Base-by-base conservation (phyloP, 257 asterid species). In the Linaria vulgaris region DNA sequence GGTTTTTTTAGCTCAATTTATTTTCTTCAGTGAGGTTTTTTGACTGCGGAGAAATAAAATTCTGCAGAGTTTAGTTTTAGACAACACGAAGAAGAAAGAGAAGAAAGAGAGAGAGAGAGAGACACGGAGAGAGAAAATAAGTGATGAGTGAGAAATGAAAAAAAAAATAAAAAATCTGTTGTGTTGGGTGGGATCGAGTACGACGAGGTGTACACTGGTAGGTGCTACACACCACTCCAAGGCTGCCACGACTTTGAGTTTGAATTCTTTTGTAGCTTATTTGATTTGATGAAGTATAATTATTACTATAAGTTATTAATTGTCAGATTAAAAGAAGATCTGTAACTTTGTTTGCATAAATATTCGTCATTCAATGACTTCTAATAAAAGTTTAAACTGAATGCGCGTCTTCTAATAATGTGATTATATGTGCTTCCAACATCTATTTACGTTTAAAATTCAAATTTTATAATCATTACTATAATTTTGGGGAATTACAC, bases 21-120 rank as follows among this genome's bases (percentile, higher is more conserved):
- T 56, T 54, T 57, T 69, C 70, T 22, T 62, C 71, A 59, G 66
- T 45, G 62, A 54, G 66, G 67, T 55, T 24, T 27, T 59, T 30
- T 22, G 61, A 66, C 69, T 74, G 76, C 73, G 59, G 62, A 71
- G 66, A 48, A 63, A 67, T 69, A 59, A 68, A 56, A 44, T 67
- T 61, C 6, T 61, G 60, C 72, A 69, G 67, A 76, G 68, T 3
- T 30, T 6, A 30, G 69, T 59, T 77, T n/a, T n/a, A 53, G 86
- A 84, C 82, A 72, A 51, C 47, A 68, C 59, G 77, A 56, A 51
- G 69, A 63, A 46, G 72, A 54, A 63, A 60, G 41, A 60, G 66
- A 30, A 53, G 27, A 10, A 64, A 57, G 68, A 68, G 68, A 65
- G 67, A 70, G 66, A 61, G 6, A 60, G 66, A 30, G 56, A 53